Percentiles rank a stretch among this genome's conserved stretches.
Evolutionary conservation across 768 basidiomycete species (phyloP).

Genomic region (Cystobasidium onofrii): DNA sequence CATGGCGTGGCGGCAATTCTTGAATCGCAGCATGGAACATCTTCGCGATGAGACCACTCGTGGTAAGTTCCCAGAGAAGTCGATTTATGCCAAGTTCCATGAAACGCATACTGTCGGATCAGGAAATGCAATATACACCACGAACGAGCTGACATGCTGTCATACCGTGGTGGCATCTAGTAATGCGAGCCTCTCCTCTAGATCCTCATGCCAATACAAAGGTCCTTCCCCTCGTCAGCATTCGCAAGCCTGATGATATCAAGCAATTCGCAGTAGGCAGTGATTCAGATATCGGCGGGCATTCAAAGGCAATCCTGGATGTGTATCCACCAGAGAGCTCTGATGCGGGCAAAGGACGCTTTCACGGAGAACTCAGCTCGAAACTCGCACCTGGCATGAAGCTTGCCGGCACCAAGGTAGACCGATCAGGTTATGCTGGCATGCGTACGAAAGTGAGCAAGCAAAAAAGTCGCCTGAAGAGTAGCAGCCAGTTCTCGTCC

Average conservation of each 20-base stretch:
- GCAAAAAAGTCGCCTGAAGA: too few relatives aligned
- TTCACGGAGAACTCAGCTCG: conserved; percentile 71
- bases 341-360: conserved; percentile 51
- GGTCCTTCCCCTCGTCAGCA: conserved; percentile 52
- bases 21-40: conserved; percentile 38
- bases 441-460: conserved; percentile 68
- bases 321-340: conserved; percentile 1
- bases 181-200: conserved; percentile 37
- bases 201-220: neutral
- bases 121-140: too few relatives aligned
- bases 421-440: conserved; percentile 76
- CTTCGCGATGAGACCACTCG: conserved; percentile 34
- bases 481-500: too few relatives aligned
- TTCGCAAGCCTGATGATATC: conserved; percentile 58
- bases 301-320: conserved; percentile 14
- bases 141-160: neutral
- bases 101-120: neutral
- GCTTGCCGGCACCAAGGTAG: conserved; percentile 38
- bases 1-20: conserved; percentile 36
- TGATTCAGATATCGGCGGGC: conserved; percentile 78
- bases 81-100: neutral
- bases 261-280: conserved; percentile 66
- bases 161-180: neutral
- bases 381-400: conserved; percentile 49
- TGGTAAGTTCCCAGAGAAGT: conserved; percentile 22